Conservation (phyloP, 352 stramenopile species). For the Phytophthora nicotianae region DNA sequence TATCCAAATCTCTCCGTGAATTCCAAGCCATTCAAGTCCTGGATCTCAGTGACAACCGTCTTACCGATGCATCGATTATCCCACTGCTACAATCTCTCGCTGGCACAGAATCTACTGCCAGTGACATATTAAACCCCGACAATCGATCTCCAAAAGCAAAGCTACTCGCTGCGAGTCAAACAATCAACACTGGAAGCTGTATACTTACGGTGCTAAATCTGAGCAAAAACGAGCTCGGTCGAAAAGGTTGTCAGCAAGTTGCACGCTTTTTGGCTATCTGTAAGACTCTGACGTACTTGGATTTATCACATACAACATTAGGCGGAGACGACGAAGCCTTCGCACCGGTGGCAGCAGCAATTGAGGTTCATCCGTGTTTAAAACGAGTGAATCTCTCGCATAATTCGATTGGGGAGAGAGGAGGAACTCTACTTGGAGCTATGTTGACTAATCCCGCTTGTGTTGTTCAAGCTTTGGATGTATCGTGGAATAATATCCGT, state of each 20-base stretch:
- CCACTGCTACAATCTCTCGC: conserved; percentile 59
- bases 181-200: conserved; percentile 23
- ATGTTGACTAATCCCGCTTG: conserved; percentile 67
- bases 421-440: conserved; percentile 54
- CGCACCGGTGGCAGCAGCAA: conserved; percentile 51
- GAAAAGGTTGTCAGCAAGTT: conserved; percentile 58
- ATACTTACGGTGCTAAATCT: conserved; percentile 65
- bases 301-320: conserved; percentile 65
- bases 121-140: background rate
- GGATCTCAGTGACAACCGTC: conserved; percentile 69
- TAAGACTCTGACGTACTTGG: conserved; percentile 50
- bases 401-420: conserved; percentile 64
- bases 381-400: conserved; percentile 66
- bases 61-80: conserved; percentile 70
- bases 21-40: conserved; percentile 70
- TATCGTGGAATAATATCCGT: conserved; percentile 81
- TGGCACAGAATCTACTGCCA: conserved; percentile 3
- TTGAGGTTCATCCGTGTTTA: conserved; percentile 57
- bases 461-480: conserved; percentile 50
- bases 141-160: conserved; percentile 23
- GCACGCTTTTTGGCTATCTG: conserved; percentile 57
- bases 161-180: conserved; percentile 18
- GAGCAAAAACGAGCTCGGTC: conserved; percentile 72
- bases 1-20: conserved; percentile 57
- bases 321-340: conserved; percentile 45